phyloP scores from a whole-genome alignment of 2,329 filamentous ascomycete species.

The Cercospora sojina region DNA sequence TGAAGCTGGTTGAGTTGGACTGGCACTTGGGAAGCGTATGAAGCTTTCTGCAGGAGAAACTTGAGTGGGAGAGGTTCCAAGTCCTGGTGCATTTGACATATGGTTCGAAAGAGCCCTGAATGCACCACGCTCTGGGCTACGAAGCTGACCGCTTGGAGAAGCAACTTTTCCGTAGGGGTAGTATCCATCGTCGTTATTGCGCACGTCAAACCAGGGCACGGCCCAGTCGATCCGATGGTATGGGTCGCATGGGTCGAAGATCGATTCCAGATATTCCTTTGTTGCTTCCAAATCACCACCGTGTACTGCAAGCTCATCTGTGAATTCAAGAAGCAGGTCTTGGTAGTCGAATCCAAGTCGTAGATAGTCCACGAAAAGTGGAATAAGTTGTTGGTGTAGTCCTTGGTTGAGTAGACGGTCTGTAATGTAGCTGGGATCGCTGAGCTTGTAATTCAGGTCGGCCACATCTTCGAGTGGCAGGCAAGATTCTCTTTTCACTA shows the following conservation, averaged over 20 bases:
- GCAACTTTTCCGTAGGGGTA: background rate
- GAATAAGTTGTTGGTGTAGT: background rate
- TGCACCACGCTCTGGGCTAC: background rate
- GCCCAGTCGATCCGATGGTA: background rate
- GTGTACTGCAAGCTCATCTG: background rate
- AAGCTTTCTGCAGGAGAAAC: background rate
- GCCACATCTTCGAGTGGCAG: background rate
- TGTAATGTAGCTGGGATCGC: background rate
- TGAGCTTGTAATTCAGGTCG: background rate
- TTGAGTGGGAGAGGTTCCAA: background rate
- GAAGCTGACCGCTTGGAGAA: background rate
- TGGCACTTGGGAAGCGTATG: background rate
- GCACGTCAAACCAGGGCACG: background rate
- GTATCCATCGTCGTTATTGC: background rate
- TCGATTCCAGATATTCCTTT: background rate
- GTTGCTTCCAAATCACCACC: background rate
- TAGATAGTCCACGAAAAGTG: background rate
- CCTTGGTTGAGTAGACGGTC: background rate
- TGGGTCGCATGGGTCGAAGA: background rate
- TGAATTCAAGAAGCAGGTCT: slow-evolving; percentile 1
- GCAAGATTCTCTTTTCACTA: background rate
- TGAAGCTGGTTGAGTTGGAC: background rate
- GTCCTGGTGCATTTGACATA: background rate
- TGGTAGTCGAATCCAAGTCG: slow-evolving; percentile 11
- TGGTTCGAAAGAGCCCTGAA: background rate